Conservation (phyloP, 192 early-diverging fungal species). For the Gryganskiella cystojenkinii region DNA sequence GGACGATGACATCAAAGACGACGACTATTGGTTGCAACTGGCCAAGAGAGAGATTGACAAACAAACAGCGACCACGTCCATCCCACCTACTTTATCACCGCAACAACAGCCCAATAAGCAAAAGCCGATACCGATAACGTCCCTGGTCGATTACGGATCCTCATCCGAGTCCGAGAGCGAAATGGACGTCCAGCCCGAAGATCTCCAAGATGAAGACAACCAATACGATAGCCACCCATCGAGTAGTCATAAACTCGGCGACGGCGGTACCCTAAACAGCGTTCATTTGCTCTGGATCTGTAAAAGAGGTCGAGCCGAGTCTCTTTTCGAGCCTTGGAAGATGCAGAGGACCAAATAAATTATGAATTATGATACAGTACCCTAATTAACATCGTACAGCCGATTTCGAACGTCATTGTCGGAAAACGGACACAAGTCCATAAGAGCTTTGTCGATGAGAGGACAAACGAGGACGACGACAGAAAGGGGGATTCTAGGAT, state of each 20-base stretch:
- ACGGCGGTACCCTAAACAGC: conserved; percentile 33
- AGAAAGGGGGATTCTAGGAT: too few relatives aligned
- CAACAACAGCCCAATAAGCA: neutral
- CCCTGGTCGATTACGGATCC: conserved; percentile 39
- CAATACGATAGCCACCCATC: neutral
- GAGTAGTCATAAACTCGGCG: conserved; percentile 19
- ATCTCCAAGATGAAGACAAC: neutral
- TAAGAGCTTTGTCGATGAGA: too few relatives aligned
- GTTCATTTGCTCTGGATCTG: conserved; percentile 45
- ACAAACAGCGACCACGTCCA: too few relatives aligned
- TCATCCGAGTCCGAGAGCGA: conserved; percentile 25
- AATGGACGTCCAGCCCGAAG: neutral
- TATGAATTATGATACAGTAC: neutral
- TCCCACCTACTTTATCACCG: neutral
- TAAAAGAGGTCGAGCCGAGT: conserved; percentile 18
- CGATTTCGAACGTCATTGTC: too few relatives aligned
- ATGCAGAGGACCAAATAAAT: neutral
- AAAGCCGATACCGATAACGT: neutral
- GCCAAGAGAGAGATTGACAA: conserved; percentile 9
- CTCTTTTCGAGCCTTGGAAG: conserved; percentile 11
- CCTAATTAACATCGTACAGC: too few relatives aligned
- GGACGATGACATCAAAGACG: neutral
- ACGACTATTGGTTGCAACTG: conserved; percentile 6
- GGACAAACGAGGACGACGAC: too few relatives aligned
- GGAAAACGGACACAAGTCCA: too few relatives aligned